A percentile compares a stretch with the other conserved stretches of the same genome.
These are phyloP conservation scores for Geoglossum cookeanum DNA, from an alignment of 2,329 filamentous ascomycete species.

Conservation along the genomic window DNA sequence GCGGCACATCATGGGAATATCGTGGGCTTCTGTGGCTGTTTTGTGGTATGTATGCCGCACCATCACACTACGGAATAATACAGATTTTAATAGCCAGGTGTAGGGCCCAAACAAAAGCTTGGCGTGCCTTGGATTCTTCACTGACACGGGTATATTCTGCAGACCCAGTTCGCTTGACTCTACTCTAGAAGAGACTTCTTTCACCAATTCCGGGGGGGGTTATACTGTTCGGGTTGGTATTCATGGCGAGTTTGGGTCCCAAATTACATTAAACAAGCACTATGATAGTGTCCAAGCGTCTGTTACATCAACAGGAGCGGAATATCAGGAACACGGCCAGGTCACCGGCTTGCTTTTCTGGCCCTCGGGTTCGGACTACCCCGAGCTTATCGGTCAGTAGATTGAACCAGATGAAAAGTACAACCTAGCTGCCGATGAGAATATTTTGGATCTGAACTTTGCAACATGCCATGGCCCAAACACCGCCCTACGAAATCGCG, in stretches of 20 bases:
- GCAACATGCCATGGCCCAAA: background rate
- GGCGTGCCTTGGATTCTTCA: background rate
- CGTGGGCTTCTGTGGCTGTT: background rate
- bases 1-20: background rate
- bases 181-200: background rate
- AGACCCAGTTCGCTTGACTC: background rate
- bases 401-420: background rate
- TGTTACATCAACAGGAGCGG: background rate
- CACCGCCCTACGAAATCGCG: background rate
- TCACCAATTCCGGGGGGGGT: background rate
- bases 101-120: background rate
- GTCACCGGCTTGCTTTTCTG: background rate
- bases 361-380: background rate
- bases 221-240: background rate
- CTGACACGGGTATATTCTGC: background rate
- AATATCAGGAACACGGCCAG: background rate
- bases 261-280: background rate
- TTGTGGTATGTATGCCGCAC: background rate
- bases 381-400: background rate
- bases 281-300: background rate
- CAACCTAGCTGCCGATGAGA: background rate
- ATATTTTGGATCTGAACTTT: background rate
- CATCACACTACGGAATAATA: background rate
- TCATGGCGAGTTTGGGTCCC: background rate
- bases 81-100: background rate